A percentile compares a stretch with the other conserved stretches of the same genome.
Conservation (phyloP, 176 grass and related monocot genomes). For the Triticum timopheevii region DNA sequence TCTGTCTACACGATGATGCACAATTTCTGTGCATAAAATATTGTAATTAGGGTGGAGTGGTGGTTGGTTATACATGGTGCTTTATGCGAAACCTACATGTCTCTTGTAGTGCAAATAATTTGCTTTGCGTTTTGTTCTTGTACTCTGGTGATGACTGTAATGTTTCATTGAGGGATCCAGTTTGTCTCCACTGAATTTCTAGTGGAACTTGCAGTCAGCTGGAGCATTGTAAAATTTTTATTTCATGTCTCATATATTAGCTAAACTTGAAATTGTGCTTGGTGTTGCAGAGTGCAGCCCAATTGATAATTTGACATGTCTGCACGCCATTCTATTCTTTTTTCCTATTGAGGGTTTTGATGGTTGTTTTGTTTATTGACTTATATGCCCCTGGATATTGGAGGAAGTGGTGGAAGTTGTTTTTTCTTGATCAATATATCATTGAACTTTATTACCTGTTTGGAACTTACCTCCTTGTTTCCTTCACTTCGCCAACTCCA, state of each 20-base stretch:
- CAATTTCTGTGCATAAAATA: conserved; percentile 12
- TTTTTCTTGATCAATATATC: background rate
- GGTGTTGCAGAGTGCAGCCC: background rate
- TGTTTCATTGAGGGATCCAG: background rate
- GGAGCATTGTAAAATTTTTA: conserved; percentile 20
- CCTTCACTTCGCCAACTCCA: background rate
- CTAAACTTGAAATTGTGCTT: background rate
- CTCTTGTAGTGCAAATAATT: background rate
- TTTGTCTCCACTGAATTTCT: background rate
- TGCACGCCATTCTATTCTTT: background rate
- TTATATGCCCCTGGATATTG: background rate
- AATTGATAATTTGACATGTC: conserved; percentile 13
- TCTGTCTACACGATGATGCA: background rate
- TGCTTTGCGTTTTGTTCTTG: conserved; percentile 6
- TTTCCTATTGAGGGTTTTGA: background rate
- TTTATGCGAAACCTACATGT: background rate
- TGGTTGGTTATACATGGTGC: background rate
- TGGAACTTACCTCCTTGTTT: background rate
- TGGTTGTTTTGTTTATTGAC: background rate
- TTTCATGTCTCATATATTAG: background rate
- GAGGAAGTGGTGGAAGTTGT: background rate
- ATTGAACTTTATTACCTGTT: conserved; percentile 6
- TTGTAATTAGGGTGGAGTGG: conserved; percentile 7
- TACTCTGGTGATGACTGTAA: background rate
- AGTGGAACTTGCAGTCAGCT: conserved; percentile 15